Evolutionary conservation across 1,284 basidiomycete species (phyloP), one percentile per base, ranked within the genome.

Genomic region (Omphalotus olearius): DNA sequence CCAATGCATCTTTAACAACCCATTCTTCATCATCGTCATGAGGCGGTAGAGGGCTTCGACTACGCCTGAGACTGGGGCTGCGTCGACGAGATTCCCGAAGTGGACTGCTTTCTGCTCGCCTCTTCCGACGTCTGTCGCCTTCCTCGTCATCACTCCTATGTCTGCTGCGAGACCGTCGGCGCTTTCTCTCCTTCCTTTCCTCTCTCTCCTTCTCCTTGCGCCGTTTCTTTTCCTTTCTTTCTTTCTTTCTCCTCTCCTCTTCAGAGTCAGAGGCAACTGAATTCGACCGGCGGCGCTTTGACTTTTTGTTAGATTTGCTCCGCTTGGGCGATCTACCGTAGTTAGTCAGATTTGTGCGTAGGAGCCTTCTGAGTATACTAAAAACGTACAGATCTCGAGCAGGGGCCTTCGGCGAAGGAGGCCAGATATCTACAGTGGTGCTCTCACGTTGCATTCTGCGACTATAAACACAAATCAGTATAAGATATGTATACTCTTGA

Each of bases 371-470:
- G 38, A 18, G 13, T 13, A 45, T 46, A 50, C 14, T n/a, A 14
- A 30, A 40, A 35, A 75, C 85, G 46, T 70, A 91, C 87, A 79
- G 58, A 51, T 71, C 67, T 25, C 81, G 75, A 47, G 74, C 68
- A 48, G 81, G 79, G 23, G 76, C 79, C 59, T 87, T 86, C 0
- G 93, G 93, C 3, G 93, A 95, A 1, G 82, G 69, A 0, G 93
- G 93, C 93, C 93, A 97, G 45, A 94, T 77, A 57, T 79, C 79
- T 1, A 88, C 65, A 4, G 76, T 76, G 10, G 72, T 83, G 2
- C 64, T 73, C 56, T 88, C 85, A 48, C 93, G 75, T 64, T 93
- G 83, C 52, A 75, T 65, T 47, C 91, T 76, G 20, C 93, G 91
- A 60, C 93, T 95, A 52, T 20, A 11, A 4, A 35, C 11, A 33